phyloP scores from a whole-genome alignment of 805 yeast species.

The Cyberlindnera americana region DNA sequence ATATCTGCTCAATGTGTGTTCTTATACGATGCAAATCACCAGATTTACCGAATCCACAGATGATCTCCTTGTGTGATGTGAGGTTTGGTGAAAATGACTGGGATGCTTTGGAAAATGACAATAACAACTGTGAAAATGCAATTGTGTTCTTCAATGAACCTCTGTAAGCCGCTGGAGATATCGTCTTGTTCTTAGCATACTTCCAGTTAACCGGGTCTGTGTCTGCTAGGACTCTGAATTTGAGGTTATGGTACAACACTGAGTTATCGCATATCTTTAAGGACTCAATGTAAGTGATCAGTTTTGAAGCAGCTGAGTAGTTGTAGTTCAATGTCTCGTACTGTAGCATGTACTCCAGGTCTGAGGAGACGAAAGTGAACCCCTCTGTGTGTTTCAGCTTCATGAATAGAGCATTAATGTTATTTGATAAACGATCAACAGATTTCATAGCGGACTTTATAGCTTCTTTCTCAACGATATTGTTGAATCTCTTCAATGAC shows the following conservation, averaged over 20 bases:
- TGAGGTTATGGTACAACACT: conserved; percentile 16
- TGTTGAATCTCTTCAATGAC: neutral
- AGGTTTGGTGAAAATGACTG: conserved; percentile 15
- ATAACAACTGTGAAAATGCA: conserved; percentile 9
- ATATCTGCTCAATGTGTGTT: conserved; percentile 17
- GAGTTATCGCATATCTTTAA: conserved; percentile 5
- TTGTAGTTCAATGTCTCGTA: conserved; percentile 5
- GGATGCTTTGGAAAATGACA: conserved; percentile 8
- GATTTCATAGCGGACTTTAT: conserved; percentile 2
- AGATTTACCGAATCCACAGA: conserved; percentile 21
- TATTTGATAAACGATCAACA: neutral
- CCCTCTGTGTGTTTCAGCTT: conserved; percentile 2
- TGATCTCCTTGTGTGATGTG: conserved; percentile 20
- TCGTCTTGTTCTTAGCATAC: neutral
- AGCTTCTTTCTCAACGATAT: conserved; percentile 1
- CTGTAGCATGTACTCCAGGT: conserved; percentile 5
- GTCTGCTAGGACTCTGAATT: conserved; percentile 17
- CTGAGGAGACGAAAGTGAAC: conserved; percentile 9
- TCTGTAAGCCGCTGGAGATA: conserved; percentile 9
- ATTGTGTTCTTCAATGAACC: conserved; percentile 11
- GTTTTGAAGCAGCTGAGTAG: conserved; percentile 10
- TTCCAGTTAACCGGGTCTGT: conserved; percentile 20
- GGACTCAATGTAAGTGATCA: conserved; percentile 8
- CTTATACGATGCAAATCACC: conserved; percentile 21
- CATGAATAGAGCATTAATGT: conserved; percentile 4